Percentiles rank a stretch among this genome's conserved stretches.
Conservation (phyloP, 768 basidiomycete species). For the Flagelloscypha sp. region DNA sequence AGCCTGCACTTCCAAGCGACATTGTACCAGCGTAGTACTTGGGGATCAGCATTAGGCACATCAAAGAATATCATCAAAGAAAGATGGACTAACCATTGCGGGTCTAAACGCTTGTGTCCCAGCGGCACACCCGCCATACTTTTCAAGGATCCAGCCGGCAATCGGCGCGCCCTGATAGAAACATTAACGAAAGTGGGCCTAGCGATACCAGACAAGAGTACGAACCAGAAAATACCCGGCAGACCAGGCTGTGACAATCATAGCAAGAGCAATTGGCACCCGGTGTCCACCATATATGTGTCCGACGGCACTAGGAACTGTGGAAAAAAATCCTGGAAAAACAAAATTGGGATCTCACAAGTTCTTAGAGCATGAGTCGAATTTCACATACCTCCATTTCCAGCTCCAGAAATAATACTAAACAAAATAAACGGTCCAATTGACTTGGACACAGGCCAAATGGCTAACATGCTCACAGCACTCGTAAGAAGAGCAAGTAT, state of each 20-base stretch:
- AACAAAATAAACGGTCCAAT: slow-evolving; percentile 20
- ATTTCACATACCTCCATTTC: slow-evolving; percentile 23
- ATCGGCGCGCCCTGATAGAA: slow-evolving; percentile 23
- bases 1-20: slow-evolving; percentile 16
- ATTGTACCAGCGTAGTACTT: slow-evolving; percentile 19
- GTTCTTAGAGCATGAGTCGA: too few relatives aligned
- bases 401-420: slow-evolving; percentile 19
- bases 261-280: slow-evolving; percentile 23
- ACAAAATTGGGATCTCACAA: too few relatives aligned
- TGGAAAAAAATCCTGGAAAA: slow-evolving; percentile 29
- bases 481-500: slow-evolving; percentile 18
- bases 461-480: slow-evolving; percentile 21
- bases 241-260: slow-evolving; percentile 24
- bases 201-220: too few relatives aligned
- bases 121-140: slow-evolving; percentile 15
- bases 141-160: slow-evolving; percentile 20
- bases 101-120: slow-evolving; percentile 18
- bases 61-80: too few relatives aligned
- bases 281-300: slow-evolving; percentile 20
- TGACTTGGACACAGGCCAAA: slow-evolving; percentile 21
- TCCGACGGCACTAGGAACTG: slow-evolving; percentile 23
- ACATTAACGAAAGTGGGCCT: too few relatives aligned
- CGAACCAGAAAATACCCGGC: too few relatives aligned
- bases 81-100: slow-evolving; percentile 23
- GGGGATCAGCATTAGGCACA: too few relatives aligned